A percentile compares a stretch with the other conserved stretches of the same genome.
Conservation (phyloP, 2,329 filamentous ascomycete species). For the Colletotrichum tamarilloi region DNA sequence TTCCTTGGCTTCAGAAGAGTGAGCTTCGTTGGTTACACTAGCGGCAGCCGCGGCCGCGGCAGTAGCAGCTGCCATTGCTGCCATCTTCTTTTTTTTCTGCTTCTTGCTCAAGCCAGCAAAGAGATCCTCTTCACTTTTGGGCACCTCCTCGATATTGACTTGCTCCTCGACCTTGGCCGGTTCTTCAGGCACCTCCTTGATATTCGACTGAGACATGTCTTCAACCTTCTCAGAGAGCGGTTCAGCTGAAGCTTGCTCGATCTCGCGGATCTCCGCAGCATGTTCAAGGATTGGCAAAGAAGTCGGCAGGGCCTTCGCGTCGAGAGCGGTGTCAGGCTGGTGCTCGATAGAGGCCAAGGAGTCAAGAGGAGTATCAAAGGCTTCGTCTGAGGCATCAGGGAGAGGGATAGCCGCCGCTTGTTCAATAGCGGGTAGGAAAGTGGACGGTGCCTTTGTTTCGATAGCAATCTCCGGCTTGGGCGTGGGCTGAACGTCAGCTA, state of each 20-base stretch:
- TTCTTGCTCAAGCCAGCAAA: conserved; percentile 2
- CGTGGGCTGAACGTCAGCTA: neutral
- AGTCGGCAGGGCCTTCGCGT: neutral
- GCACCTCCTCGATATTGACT: neutral
- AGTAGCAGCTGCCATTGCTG: neutral
- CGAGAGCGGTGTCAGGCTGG: neutral
- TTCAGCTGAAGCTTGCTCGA: neutral
- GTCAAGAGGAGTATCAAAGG: neutral
- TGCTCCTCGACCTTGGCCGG: neutral
- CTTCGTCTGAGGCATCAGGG: neutral
- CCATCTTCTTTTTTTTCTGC: neutral
- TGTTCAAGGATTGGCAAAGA: neutral
- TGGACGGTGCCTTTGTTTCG: neutral
- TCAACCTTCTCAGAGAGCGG: neutral
- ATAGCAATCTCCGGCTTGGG: neutral
- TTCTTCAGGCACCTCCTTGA: neutral
- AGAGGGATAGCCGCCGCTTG: neutral
- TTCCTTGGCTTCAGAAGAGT: neutral
- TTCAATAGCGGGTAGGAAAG: neutral
- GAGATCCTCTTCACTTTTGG: conserved; percentile 36
- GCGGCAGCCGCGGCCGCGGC: neutral
- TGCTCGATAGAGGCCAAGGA: neutral
- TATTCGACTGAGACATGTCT: neutral
- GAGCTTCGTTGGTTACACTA: neutral
- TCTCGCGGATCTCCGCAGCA: neutral